A percentile compares a stretch with the other conserved stretches of the same genome.
phyloP scores from a whole-genome alignment of 1,284 basidiomycete species.

The Moesziomyces globuligerus region DNA sequence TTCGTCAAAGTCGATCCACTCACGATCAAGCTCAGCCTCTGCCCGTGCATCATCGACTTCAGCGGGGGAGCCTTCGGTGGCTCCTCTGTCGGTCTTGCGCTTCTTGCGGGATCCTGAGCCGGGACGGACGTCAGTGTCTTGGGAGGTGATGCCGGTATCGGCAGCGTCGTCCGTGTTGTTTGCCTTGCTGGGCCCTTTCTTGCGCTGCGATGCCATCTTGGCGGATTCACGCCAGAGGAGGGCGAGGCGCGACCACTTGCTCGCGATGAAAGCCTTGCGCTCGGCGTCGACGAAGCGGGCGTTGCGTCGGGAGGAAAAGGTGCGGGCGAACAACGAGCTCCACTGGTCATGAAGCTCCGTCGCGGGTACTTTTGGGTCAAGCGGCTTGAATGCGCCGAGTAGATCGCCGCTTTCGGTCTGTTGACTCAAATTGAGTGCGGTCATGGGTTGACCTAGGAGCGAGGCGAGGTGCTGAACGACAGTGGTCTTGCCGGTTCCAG shows the following conservation, averaged over 20 bases:
- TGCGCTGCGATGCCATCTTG: constrained; percentile 69
- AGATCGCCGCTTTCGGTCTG: constrained; percentile 96
- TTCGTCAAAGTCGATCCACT: constrained; percentile 72
- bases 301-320: constrained; percentile 91
- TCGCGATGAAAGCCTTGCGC: constrained; percentile 81
- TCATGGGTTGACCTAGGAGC: constrained; percentile 79
- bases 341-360: constrained; percentile 80
- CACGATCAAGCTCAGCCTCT: constrained; percentile 45
- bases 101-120: constrained; percentile 57
- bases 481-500: constrained; percentile 98
- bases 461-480: constrained; percentile 87
- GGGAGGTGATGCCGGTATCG: constrained; percentile 9
- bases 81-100: constrained; percentile 55
- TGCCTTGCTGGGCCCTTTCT: constrained; percentile 69
- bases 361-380: constrained; percentile 79
- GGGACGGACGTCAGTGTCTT: constrained; percentile 13
- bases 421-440: constrained; percentile 92
- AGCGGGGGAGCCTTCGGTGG: constrained; percentile 37
- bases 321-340: constrained; percentile 82
- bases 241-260: constrained; percentile 86
- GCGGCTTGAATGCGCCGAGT: constrained; percentile 92
- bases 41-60: constrained; percentile 38
- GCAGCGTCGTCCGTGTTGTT: not conserved
- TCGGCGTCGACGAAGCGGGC: constrained; percentile 85
- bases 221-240: constrained; percentile 85